Conservation (phyloP, 768 basidiomycete species). For the Panaeolus papilionaceus region DNA sequence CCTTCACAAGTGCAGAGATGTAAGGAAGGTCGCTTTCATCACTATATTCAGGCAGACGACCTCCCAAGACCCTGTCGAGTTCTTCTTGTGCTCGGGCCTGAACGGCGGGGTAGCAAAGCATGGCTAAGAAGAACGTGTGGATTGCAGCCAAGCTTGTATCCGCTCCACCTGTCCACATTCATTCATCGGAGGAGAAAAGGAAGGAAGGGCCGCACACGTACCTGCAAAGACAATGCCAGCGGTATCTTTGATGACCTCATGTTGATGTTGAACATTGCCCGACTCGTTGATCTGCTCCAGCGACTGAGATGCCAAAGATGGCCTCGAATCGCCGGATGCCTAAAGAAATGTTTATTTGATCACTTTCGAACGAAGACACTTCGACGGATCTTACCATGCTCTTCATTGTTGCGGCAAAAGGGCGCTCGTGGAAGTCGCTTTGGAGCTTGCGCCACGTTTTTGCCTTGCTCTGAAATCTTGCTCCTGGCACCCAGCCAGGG, state of each 20-base stretch:
- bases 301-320: constrained; percentile 24
- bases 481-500: constrained; percentile 52
- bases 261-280: constrained; percentile 14
- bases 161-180: constrained; percentile 11
- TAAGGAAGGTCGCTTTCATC: constrained; percentile 20
- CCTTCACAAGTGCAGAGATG: constrained; percentile 19
- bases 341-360: not conserved
- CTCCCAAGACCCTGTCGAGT: constrained; percentile 18
- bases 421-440: constrained; percentile 39
- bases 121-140: constrained; percentile 19
- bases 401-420: constrained; percentile 36
- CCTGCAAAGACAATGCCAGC: constrained; percentile 17
- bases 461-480: constrained; percentile 48
- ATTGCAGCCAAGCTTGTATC: constrained; percentile 17
- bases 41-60: constrained; percentile 18
- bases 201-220: not conserved
- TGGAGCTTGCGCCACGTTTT: constrained; percentile 37
- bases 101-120: constrained; percentile 21
- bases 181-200: constrained; percentile 9
- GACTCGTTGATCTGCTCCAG: constrained; percentile 16
- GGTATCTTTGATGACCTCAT: constrained; percentile 20
- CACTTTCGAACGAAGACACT: not conserved
- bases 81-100: constrained; percentile 22
- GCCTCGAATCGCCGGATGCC: constrained; percentile 15
- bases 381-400: constrained; percentile 30